phyloP scores from a whole-genome alignment of 179 eudicot genomes.

The Pouteria campechiana region DNA sequence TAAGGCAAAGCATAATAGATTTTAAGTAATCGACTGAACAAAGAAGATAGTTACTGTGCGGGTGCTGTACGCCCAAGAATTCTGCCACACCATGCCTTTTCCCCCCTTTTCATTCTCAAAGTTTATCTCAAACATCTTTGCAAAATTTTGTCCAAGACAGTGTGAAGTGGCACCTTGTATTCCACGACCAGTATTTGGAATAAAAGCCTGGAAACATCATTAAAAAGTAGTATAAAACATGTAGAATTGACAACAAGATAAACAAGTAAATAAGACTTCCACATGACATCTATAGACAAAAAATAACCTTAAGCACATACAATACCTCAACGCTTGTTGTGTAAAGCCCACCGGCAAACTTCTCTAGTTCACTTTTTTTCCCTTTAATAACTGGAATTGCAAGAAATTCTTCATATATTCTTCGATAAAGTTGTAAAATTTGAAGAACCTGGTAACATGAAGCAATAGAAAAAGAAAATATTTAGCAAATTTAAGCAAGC shows the following conservation, averaged over 20 bases:
- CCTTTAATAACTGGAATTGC: conserved; percentile 95
- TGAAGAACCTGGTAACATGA: conserved; percentile 91
- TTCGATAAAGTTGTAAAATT: conserved; percentile 76
- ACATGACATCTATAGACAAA: too few species aligned
- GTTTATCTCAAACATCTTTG: conserved; percentile 94
- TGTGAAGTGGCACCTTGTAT: conserved; percentile 99
- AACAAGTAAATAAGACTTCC: neutral
- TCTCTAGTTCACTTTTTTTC: conserved; percentile 91
- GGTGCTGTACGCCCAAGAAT: conserved; percentile 98
- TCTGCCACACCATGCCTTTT: conserved; percentile 97
- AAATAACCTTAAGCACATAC: neutral
- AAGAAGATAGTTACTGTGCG: conserved; percentile 25
- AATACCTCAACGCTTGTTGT: conserved; percentile 96
- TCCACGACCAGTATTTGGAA: conserved; percentile 94
- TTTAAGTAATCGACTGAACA: too few species aligned
- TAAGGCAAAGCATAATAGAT: too few species aligned
- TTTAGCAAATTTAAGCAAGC: too few species aligned
- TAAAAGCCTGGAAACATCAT: conserved; percentile 52
- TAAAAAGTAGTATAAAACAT: neutral
- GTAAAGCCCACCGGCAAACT: conserved; percentile 97
- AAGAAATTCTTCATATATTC: conserved; percentile 86
- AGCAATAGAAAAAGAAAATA: too few species aligned
- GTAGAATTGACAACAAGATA: neutral
- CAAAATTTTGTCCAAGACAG: conserved; percentile 95
- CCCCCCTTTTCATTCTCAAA: conserved; percentile 90